Base-by-base conservation (phyloP, 2,329 filamentous ascomycete species). In the Colletotrichum somersetense region DNA sequence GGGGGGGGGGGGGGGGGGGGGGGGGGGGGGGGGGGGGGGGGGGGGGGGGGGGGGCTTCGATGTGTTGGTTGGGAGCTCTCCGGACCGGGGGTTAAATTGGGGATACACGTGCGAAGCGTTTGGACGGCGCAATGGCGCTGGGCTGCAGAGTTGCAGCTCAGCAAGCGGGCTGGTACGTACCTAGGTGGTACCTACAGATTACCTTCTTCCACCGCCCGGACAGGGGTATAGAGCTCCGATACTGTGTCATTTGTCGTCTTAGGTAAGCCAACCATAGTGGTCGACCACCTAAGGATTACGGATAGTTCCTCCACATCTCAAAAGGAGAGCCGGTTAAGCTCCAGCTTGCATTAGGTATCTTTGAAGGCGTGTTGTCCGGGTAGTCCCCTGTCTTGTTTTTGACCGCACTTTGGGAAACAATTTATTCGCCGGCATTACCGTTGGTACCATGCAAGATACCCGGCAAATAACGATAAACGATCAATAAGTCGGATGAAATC, bases 21-120 rank as follows among this genome's bases (percentile, higher is more conserved):
- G 26, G 26, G 26, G 30, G 30, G 46, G 35, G 58, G 55, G 44
- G 26, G 18, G 42, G 16, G 16, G 26, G 26, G 26, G 26, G 30
- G 30, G 46, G 35, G 58, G 55, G 44, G 26, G 18, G 42, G 16
- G 16, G 26, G 26, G 26, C 2, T 3, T 50, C 26, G 46, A 59
- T 48, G 20, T 48, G 70, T 70, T 70, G 66, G 67, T 73, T 73
- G 71, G 71, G 71, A 67, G 56, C 48, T 66, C 71, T 73, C 71
- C 71, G 71, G 63, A 48, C 67, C 67, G 67, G 71, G 62, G 62
- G 67, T 66, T 71, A 71, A 73, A 71, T 73, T 73, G 62, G 67
- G 55, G 66, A 53, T 53, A 70, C 71, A 62, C 62, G 71, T 73
- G 71, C 66, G 44, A 40, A 68, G 71, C 62, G 71, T 73, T 62